Base-by-base conservation (phyloP, 345 rosid species). In the Gossypium thurberi region DNA sequence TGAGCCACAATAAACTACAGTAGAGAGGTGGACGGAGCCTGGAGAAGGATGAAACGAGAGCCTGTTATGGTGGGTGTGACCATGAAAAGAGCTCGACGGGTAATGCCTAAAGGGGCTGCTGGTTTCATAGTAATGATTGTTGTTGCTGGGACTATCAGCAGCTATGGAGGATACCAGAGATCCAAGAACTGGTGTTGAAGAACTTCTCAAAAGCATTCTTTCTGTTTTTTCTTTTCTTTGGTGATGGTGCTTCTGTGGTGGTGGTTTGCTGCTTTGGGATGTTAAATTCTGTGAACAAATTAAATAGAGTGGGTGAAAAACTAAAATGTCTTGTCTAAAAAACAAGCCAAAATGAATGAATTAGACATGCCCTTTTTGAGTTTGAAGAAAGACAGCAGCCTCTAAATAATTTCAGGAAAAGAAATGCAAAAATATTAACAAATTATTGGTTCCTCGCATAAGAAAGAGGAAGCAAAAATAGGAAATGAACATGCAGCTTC, bases 171-270 rank as follows among this genome's bases (percentile, higher is more conserved):
- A 26, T 14, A 87, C 76, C 46, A 89, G 87, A 18, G 94, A 87
- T 14, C 91, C 87, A 9, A 89, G 87, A 77, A 89, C 64, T 1
- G 94, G 94, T 0, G 91, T 89, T 50, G 91, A 87, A 15, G 91
- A 84, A 82, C 91, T 89, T 69, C 87, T 83, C 8, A 89, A 84
- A 71, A 89, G 17, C 91, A 87, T 89, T 40, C 72, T 59, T 21
- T 42, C 25, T 8, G 23, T 21, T 42, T 23, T 25, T 12, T n/a
- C 10, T 6, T 52, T 21, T 40, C 17, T 18, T 20, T 33, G 46
- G 13, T 15, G 26, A 40, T n/a, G 48, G 47, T 8, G 13, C 4
- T 17, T 74, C 1, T 25, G 53, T 47, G 67, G 57, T 70, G 17
- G 60, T 7, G 13, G 58, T 26, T 28, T 14, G 57, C 26, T 72